Percentiles rank a stretch among this genome's conserved stretches.
These are phyloP conservation scores for Nyssa sinensis DNA, from an alignment of 148 eudicot species.

Conservation along the genomic window DNA sequence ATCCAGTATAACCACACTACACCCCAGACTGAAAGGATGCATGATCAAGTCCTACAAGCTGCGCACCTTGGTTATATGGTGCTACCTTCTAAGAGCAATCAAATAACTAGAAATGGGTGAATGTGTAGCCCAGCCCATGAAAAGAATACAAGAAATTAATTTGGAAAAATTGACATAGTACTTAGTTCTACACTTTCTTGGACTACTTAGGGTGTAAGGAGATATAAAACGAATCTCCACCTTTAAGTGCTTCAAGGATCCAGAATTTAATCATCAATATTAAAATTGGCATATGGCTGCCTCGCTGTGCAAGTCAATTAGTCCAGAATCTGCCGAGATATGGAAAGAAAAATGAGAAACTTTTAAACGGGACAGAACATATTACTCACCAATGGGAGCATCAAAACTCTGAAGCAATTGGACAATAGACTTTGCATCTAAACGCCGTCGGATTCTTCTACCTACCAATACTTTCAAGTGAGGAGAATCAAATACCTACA, in stretches of 20 bases:
- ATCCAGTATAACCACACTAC: background rate
- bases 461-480: constrained; percentile 60
- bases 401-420: constrained; percentile 65
- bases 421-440: constrained; percentile 81
- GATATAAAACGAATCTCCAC: background rate
- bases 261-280: background rate
- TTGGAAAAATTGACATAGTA: background rate
- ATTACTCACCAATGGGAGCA: constrained; percentile 69
- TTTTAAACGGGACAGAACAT: background rate
- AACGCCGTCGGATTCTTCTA: constrained; percentile 55
- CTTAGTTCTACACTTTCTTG: background rate
- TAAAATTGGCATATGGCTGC: no score
- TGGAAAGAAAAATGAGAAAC: constrained; percentile 4
- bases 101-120: background rate
- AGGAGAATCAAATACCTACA: constrained; percentile 93
- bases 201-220: background rate
- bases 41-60: background rate
- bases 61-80: background rate
- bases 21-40: background rate
- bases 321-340: background rate
- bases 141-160: background rate
- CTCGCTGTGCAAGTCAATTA: background rate
- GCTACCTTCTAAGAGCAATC: background rate
- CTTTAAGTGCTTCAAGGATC: background rate
- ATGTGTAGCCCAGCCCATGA: constrained; percentile 4